phyloP scores from a whole-genome alignment of 2,329 filamentous ascomycete species.

The Thelonectria blattea region DNA sequence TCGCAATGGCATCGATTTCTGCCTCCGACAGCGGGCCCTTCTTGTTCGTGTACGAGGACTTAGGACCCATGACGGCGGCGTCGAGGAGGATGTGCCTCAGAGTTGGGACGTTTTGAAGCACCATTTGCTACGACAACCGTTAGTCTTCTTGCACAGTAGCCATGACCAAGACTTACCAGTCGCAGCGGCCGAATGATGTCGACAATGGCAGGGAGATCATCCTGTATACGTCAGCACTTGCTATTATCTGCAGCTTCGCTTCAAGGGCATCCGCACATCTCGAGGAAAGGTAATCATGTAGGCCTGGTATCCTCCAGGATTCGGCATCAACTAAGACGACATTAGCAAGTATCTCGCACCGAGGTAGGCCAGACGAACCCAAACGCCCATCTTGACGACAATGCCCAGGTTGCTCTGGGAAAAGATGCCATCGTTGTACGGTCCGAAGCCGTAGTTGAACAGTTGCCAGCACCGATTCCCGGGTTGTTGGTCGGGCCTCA shows the following conservation, averaged over 20 bases:
- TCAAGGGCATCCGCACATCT: not conserved
- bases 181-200: constrained; percentile 31
- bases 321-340: constrained; percentile 8
- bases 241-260: no score
- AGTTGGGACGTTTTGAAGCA: constrained; percentile 31
- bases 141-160: not conserved
- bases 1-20: constrained; percentile 24
- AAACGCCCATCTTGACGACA: constrained; percentile 16
- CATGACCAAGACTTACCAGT: constrained; percentile 2
- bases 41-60: constrained; percentile 19
- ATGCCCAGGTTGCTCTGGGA: constrained; percentile 14
- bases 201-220: constrained; percentile 30
- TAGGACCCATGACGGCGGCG: constrained; percentile 25
- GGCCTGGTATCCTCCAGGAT: constrained; percentile 23
- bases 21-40: constrained; percentile 16
- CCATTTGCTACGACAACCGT: constrained; percentile 19
- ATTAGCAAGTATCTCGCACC: not conserved
- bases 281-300: constrained; percentile 31
- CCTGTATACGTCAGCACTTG: not conserved
- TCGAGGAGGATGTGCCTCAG: constrained; percentile 28
- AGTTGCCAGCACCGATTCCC: constrained; percentile 14
- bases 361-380: not conserved
- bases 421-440: constrained; percentile 17
- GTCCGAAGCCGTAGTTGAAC: constrained; percentile 20
- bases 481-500: constrained; percentile 13